These are phyloP conservation scores for Tetragonia tetragonoides DNA, from an alignment of 148 eudicot species.

Conservation along the genomic window DNA sequence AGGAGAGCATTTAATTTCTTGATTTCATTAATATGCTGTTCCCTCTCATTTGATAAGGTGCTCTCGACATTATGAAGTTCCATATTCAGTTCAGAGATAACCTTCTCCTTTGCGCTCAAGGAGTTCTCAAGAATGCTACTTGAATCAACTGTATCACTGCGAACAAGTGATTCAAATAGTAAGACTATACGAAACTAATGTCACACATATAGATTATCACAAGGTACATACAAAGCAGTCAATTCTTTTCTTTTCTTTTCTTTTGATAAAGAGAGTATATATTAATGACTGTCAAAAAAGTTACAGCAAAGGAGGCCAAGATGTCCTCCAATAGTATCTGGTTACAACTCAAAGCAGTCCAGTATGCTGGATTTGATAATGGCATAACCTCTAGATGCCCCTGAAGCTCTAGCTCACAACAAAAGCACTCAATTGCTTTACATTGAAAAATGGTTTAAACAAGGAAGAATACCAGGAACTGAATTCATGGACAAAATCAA, in stretches of 20 bases:
- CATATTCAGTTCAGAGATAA: constrained; percentile 85
- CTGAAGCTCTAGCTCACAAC: background rate
- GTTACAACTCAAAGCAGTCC: too few relatives aligned
- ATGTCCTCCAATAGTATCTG: too few relatives aligned
- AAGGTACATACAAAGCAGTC: background rate
- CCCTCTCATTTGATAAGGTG: constrained; percentile 77
- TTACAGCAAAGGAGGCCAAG: too few relatives aligned
- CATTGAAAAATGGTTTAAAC: background rate
- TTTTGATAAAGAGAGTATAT: too few relatives aligned
- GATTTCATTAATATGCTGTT: constrained; percentile 66
- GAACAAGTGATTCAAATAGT: constrained; percentile 28
- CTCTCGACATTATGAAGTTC: constrained; percentile 92
- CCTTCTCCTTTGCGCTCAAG: constrained; percentile 86
- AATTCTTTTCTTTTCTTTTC: background rate
- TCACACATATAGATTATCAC: background rate
- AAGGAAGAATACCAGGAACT: background rate
- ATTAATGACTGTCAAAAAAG: too few relatives aligned
- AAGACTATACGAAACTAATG: constrained; percentile 5
- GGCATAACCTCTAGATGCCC: too few relatives aligned
- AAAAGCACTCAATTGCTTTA: constrained; percentile 9
- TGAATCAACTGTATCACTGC: constrained; percentile 79
- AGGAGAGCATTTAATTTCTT: constrained; percentile 78
- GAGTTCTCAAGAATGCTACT: constrained; percentile 83
- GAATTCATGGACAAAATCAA: background rate
- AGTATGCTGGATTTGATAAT: too few relatives aligned